These are phyloP conservation scores for Xylariaceae sp. DNA, from an alignment of 2,329 filamentous ascomycete genomes.

Conservation along the genomic window DNA sequence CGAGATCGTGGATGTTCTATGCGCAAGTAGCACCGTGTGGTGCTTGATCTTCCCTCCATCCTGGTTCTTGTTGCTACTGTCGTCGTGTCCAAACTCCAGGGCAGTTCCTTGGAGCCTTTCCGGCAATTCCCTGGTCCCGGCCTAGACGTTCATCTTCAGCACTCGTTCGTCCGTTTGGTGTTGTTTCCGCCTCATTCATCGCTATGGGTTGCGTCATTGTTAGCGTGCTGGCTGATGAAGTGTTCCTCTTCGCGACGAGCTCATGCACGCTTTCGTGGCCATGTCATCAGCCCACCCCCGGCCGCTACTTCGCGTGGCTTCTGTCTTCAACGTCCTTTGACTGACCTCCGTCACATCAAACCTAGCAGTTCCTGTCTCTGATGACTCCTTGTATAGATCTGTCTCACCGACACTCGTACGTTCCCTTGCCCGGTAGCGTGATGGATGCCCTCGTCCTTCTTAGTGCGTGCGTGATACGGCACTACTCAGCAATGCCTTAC, in stretches of 20 bases:
- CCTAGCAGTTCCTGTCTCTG: too few relatives aligned
- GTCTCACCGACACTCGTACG: conserved; percentile 27
- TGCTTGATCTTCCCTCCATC: conserved; percentile 15
- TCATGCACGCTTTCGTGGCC: conserved; percentile 46
- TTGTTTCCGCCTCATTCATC: conserved; percentile 26
- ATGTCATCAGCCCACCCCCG: conserved; percentile 35
- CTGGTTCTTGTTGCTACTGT: conserved; percentile 14
- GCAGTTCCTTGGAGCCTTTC: conserved; percentile 20
- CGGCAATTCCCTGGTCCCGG: conserved; percentile 22
- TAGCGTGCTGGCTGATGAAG: conserved; percentile 32
- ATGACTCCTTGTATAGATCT: conserved; percentile 17
- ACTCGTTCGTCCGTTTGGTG: conserved; percentile 25
- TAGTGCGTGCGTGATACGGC: conserved; percentile 29
- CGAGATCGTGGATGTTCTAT: conserved; percentile 15
- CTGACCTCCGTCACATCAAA: conserved; percentile 9
- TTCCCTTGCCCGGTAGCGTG: conserved; percentile 18
- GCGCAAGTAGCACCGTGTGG: conserved; percentile 16
- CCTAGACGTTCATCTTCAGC: conserved; percentile 20
- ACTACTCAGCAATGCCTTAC: conserved; percentile 22
- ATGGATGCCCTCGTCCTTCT: conserved; percentile 22
- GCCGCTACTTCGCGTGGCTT: conserved; percentile 35
- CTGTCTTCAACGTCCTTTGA: conserved; percentile 24
- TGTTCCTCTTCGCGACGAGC: conserved; percentile 35
- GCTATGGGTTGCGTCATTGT: conserved; percentile 31
- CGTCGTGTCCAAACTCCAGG: conserved; percentile 21